Conservation (phyloP, 106 monocot genomes). For the Dendrobium chrysotoxum region DNA sequence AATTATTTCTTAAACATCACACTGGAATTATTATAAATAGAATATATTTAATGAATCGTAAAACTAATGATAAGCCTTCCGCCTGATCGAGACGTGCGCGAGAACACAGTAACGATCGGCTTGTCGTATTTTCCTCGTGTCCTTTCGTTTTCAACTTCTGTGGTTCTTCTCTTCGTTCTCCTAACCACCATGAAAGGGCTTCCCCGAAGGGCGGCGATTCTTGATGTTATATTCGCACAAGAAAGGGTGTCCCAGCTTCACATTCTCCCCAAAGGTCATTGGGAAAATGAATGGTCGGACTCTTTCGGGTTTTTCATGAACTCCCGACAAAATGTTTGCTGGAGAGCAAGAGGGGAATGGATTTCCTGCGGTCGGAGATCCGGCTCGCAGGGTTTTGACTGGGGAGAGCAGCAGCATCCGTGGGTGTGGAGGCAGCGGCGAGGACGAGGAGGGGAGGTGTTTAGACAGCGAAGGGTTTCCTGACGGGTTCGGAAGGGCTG, state of each 20-base stretch:
- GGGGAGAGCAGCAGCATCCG: background rate
- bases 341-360: background rate
- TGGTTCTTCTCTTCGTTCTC: background rate
- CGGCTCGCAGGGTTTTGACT: background rate
- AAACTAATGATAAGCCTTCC: no score
- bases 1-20: no score
- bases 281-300: background rate
- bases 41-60: no score
- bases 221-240: background rate
- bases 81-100: no score
- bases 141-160: background rate
- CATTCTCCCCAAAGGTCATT: background rate
- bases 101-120: background rate
- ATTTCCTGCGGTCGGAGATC: background rate
- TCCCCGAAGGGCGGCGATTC: background rate
- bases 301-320: slow-evolving; percentile 1
- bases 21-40: no score
- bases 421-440: background rate
- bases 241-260: background rate
- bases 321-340: background rate
- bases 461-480: background rate
- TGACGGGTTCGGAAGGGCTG: background rate
- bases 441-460: background rate
- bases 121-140: slow-evolving; percentile 1
- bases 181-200: slow-evolving; percentile 1